Evolutionary conservation across 805 yeast species (phyloP).

Genomic region (Candida nanaspora): DNA sequence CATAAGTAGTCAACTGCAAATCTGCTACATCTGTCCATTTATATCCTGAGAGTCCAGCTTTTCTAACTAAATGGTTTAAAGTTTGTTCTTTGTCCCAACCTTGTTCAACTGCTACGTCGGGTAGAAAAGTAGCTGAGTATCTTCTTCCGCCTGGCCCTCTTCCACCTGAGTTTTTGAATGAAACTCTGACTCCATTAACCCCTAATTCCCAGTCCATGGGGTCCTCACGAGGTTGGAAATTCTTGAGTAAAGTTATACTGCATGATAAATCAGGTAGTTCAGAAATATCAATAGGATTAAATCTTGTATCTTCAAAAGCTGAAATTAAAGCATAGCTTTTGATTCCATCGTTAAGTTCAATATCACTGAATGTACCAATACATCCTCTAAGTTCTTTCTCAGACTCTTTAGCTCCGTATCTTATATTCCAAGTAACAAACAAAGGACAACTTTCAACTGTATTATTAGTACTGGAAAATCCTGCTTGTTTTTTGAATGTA

Average conservation of each 20-base stretch:
- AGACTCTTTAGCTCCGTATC: slow-evolving; percentile 10
- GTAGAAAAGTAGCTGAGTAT: slow-evolving; percentile 77
- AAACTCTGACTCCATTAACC: slow-evolving; percentile 66
- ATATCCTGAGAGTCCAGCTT: slow-evolving; percentile 47
- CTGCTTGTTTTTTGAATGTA: not conserved
- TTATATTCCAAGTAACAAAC: slow-evolving; percentile 82
- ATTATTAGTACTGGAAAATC: slow-evolving; percentile 6
- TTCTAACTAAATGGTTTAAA: slow-evolving; percentile 57
- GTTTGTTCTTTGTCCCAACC: slow-evolving; percentile 75
- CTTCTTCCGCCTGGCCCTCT: slow-evolving; percentile 12
- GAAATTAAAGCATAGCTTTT: slow-evolving; percentile 54
- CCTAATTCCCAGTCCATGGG: slow-evolving; percentile 78
- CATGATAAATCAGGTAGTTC: slow-evolving; percentile 53
- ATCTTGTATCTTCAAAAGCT: slow-evolving; percentile 76
- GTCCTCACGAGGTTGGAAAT: slow-evolving; percentile 45
- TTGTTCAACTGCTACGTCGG: slow-evolving; percentile 85
- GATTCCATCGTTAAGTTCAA: slow-evolving; percentile 51
- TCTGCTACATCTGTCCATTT: slow-evolving; percentile 25
- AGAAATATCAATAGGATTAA: slow-evolving; percentile 46
- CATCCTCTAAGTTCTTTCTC: slow-evolving; percentile 67
- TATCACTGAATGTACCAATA: slow-evolving; percentile 75
- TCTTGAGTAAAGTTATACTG: slow-evolving; percentile 57
- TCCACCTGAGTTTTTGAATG: slow-evolving; percentile 36
- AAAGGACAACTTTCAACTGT: slow-evolving; percentile 41
- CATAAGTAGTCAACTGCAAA: slow-evolving; percentile 46